Evolutionary conservation across 75 land plant genomes (phyloP), one percentile per base, ranked within the genome.

Genomic region (Pseudotsuga menziesii): DNA sequence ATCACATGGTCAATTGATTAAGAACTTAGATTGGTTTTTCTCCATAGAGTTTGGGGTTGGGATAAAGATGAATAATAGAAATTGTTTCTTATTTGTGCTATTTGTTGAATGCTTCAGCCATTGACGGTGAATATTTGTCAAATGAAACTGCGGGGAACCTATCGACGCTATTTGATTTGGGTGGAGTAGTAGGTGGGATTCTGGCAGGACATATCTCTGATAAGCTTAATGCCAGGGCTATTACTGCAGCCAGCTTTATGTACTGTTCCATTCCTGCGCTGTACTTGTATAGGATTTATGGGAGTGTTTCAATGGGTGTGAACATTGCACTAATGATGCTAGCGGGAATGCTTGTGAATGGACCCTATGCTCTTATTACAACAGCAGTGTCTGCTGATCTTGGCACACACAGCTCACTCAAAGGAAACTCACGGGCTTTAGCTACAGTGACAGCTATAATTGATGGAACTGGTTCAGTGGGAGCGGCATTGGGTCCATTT

Each of bases 341-440:
- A 17, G 78, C 93, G 69, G 96, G 96, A 13, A 62, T 89, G 67
- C 85, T 91, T 75, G 88, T 93, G 8, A 93, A 93, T 78, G 96
- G 96, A 54, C 96, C 96, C 6, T 93, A 93, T 77, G 90, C 96
- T 1, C 90, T 93, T 29, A 93, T 93, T 61, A 93, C 96, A 35
- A 93, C 96, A 58, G 96, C 96, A 14, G 96, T 93, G 39, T 91
- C 96, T 13, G 94, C 96, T 22, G 96, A 93, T 80, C 91, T 93
- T 58, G 96, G 96, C 1, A 91, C 96, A 13, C 96, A 93, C 61
- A 84, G 82, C 56, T 93, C 94, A 35, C 82, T 93, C 39, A 93
- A 82, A 73, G 96, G 94, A 3, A 84, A 89, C 61, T 84, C 91
- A 22, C 76, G 90, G 67, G 96, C 96, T 56, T 54, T 93, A 73